Conservation (phyloP, 441 rosid genomes). For the Corymbia citriodora region DNA sequence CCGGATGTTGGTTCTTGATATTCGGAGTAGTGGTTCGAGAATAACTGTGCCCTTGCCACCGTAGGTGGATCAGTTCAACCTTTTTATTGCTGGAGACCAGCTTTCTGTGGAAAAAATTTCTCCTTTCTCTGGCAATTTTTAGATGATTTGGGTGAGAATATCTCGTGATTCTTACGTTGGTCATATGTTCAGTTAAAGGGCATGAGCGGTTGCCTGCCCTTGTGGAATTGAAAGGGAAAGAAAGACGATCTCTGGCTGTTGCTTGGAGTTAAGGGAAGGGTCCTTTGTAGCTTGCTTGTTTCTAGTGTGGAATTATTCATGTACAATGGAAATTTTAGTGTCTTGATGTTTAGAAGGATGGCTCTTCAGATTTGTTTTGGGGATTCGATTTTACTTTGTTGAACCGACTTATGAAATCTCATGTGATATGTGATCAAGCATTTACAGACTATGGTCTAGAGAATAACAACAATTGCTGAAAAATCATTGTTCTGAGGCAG, state of each 20-base stretch:
- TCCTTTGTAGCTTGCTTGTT: not conserved
- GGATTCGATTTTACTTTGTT: not conserved
- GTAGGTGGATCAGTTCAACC: not conserved
- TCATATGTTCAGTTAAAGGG: not conserved
- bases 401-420: not conserved
- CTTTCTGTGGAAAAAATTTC: not conserved
- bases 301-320: not conserved
- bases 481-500: not conserved
- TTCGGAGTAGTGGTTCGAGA: not conserved
- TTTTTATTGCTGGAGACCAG: not conserved
- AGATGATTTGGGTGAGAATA: not conserved
- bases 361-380: not conserved
- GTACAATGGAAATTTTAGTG: not conserved
- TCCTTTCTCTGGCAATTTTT: not conserved
- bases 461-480: not conserved
- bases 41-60: not conserved
- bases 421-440: not conserved
- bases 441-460: not conserved
- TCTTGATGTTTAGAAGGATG: not conserved
- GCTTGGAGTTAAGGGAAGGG: not conserved
- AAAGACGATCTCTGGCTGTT: not conserved
- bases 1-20: not conserved
- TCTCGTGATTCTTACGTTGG: not conserved
- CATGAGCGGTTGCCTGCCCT: not conserved
- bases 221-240: not conserved